Base-by-base conservation (phyloP, 2,329 filamentous ascomycete species). In the Ceratocystis smalleyi region DNA sequence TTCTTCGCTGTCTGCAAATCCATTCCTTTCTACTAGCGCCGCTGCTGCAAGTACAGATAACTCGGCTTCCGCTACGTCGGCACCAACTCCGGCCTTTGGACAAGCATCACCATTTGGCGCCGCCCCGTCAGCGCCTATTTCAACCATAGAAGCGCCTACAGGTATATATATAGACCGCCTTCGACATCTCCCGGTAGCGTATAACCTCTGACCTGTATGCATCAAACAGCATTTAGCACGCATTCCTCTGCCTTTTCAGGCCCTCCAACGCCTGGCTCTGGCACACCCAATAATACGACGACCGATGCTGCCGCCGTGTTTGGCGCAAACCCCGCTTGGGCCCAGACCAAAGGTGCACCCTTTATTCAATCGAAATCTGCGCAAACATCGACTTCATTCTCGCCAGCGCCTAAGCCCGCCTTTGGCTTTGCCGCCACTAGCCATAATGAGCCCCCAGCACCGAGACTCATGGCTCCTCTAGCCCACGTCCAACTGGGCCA, bases 51-150 rank as follows among this genome's bases (percentile, higher is more conserved):
- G 47, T 47, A 32, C 32, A 55, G 19, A 61, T 47, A 43, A 24
- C 47, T 43, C 63, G 7, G 27, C 17, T 40, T 30, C 45, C 43
- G 49, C 62, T 12, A 43, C 59, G n/a, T 22, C 65, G 10, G 45
- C 55, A 51, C 30, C 62, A 12, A 43, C 59, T 19, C 27, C 65
- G 17, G 35, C 61, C 10, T 60, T 51, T 30, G 64, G 64, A 17
- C 47, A 32, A n/a, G 61, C 61, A 3, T 67, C 66, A 27, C 49
- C 66, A 2, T 67, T 67, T 47, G 43, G 61, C n/a, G 62, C 49
- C n/a, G 62, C 49, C 6, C 51, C 62, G 17, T 45, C 60, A 45
- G 55, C 47, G 3, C 15, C 62, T 15, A 22, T 51, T 17, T 35
- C 57, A n/a, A 27, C 59, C 7, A 22, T 62, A 6, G 62, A n/a